Conservation (phyloP, 495 filamentous ascomycete genomes). For the Annulohypoxylon maeteangense region DNA sequence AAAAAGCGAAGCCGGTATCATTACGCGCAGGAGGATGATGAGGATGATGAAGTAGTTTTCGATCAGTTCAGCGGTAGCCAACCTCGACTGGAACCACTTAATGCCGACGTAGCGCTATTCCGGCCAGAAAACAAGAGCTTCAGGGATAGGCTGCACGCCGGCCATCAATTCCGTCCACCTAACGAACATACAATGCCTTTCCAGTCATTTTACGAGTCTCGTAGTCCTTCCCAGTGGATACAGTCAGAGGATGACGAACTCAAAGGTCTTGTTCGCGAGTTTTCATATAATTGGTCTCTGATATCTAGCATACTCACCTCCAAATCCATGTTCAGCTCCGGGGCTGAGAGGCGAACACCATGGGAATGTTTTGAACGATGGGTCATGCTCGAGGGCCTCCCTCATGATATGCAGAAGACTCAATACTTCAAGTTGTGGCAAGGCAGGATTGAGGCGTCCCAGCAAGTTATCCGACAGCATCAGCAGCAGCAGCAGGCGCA, state of each 20-base stretch:
- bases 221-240: constrained; percentile 90
- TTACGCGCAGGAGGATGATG: constrained; percentile 75
- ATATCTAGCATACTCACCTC: constrained; percentile 81
- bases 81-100: constrained; percentile 69
- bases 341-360: constrained; percentile 88
- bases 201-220: constrained; percentile 85
- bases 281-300: constrained; percentile 96
- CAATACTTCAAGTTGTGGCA: constrained; percentile 92
- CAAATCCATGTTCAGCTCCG: constrained; percentile 80
- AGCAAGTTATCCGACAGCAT: constrained; percentile 69
- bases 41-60: constrained; percentile 64
- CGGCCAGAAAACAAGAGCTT: constrained; percentile 88
- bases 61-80: constrained; percentile 54
- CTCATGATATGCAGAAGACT: constrained; percentile 90
- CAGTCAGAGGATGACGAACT: constrained; percentile 89
- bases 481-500: constrained; percentile 56
- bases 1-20: constrained; percentile 82
- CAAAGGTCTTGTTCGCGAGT: constrained; percentile 84
- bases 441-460: constrained; percentile 79
- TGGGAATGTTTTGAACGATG: constrained; percentile 99
- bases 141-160: constrained; percentile 89
- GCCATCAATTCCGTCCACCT: constrained; percentile 92
- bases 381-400: constrained; percentile 87
- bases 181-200: constrained; percentile 89
- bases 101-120: constrained; percentile 85